A percentile compares a stretch with the other conserved stretches of the same genome.
Conservation (phyloP, 345 rosid genomes). For the Clarkia xantiana region DNA sequence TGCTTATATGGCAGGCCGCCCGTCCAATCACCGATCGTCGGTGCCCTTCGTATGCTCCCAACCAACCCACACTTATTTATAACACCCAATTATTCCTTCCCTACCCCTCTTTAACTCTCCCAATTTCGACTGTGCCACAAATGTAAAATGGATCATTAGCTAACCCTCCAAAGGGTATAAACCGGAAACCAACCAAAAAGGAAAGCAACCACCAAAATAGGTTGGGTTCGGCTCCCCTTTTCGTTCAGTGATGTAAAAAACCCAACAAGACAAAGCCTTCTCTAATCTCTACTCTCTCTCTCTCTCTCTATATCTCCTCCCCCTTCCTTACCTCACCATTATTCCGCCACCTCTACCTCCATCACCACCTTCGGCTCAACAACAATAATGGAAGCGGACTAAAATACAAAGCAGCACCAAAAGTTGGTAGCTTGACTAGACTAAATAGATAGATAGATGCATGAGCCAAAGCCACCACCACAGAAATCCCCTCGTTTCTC, state of each 20-base stretch:
- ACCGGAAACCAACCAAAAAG: slow-evolving; percentile 11
- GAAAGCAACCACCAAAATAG: slow-evolving; percentile 5
- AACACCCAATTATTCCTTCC: slow-evolving; percentile 10
- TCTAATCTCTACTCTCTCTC: neutral
- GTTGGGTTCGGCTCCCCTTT: slow-evolving; percentile 6
- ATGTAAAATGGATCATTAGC: neutral
- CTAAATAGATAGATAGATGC: no score
- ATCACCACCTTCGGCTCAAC: neutral
- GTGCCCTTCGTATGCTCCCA: slow-evolving; percentile 20
- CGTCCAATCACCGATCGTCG: slow-evolving; percentile 43
- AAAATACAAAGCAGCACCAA: no score
- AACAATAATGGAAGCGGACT: no score
- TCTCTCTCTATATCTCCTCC: neutral
- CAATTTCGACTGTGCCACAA: neutral
- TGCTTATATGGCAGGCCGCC: slow-evolving; percentile 24
- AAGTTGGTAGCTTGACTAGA: no score
- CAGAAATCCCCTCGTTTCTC: no score
- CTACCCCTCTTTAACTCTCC: neutral
- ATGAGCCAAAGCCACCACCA: no score
- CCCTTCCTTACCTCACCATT: neutral
- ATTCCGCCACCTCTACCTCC: neutral
- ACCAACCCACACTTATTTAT: slow-evolving; percentile 13
- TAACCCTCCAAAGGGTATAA: slow-evolving; percentile 17
- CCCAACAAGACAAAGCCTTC: neutral
- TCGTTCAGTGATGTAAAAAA: slow-evolving; percentile 1